These are phyloP conservation scores for Neofusicoccum sp. DNA, from an alignment of 2,329 filamentous ascomycete genomes.

Conservation along the genomic window DNA sequence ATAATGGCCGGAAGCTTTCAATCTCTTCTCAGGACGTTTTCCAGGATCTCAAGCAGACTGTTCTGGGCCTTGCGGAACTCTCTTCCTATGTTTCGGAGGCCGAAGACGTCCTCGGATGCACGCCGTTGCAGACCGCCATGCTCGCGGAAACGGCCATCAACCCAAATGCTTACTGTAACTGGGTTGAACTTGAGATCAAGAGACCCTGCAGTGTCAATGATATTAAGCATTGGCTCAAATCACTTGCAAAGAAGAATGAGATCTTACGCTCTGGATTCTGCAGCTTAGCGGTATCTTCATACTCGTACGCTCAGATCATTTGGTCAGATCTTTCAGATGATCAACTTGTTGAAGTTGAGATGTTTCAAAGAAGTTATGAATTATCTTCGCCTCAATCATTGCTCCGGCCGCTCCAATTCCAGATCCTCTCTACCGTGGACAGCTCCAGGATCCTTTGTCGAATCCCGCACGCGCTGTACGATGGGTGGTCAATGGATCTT, in stretches of 20 bases:
- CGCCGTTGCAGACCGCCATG: constrained; percentile 75
- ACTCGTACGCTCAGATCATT: constrained; percentile 61
- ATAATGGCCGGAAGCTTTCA: neutral
- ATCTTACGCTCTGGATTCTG: constrained; percentile 74
- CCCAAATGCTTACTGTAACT: constrained; percentile 70
- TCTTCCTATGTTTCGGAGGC: constrained; percentile 19
- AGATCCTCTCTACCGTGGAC: constrained; percentile 43
- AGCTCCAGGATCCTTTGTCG: constrained; percentile 44
- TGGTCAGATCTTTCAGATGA: constrained; percentile 53
- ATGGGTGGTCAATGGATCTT: constrained; percentile 88
- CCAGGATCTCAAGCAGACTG: constrained; percentile 4
- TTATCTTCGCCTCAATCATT: constrained; percentile 40
- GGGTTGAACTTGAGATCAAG: constrained; percentile 60
- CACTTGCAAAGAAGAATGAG: constrained; percentile 50
- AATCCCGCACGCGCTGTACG: constrained; percentile 82
- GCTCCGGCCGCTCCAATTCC: constrained; percentile 62
- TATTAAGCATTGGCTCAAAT: constrained; percentile 39
- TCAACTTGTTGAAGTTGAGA: constrained; percentile 46
- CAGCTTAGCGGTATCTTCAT: constrained; percentile 39
- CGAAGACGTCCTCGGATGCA: constrained; percentile 59
- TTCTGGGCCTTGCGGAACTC: constrained; percentile 21
- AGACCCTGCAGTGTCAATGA: constrained; percentile 27
- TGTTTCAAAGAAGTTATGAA: constrained; percentile 41
- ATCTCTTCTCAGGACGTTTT: neutral
- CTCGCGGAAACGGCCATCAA: constrained; percentile 67